Evolutionary conservation across 371 early-diverging fungal genomes (phyloP), one percentile per base, ranked within the genome.

Genomic region (Synchytrium microbalum): DNA sequence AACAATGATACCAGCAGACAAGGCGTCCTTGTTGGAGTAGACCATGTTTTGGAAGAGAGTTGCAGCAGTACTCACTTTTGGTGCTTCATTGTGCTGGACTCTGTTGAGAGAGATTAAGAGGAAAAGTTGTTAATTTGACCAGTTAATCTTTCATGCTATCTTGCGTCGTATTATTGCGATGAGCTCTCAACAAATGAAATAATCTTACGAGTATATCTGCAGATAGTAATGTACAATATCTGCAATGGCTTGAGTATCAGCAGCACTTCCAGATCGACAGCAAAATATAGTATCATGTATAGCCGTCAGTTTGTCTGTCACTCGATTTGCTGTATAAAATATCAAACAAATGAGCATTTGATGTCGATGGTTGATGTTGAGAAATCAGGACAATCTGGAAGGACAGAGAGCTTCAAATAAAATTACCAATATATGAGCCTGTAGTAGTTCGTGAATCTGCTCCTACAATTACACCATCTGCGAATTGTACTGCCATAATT

Each of bases 241-340:
- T 24, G 97, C 92, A 3, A 99, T 83, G 29, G 93, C 97, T 81
- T 99, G 99, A 32, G 99, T 99, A 79, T 99, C 99, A 52, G 99
- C 99, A 58, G 99, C 96, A 63, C 88, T 88, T 61, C 99, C 99
- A 14, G 92, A 92, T 70, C 98, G 88, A 79, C 99, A 99, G 76
- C 97, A 96, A 81, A 90, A 99, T 67, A 99, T 95, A 59, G 80
- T 84, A 68, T 98, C 98, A 69, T 95, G 91, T 23, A 99, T 86
- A 69, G 87, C 83, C n/a, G 98, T 98, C 65, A 99, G 84, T 80
- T 99, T 99, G 82, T 99, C 95, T 23, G 98, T 98, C 54, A 98
- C 94, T 71, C 99, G 84, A 79, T 95, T 96, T 68, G 91, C 78
- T 24, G 24, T 58, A 52, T 53, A 67, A 14, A 14, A 14, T 31